A percentile compares a stretch with the other conserved stretches of the same genome.
phyloP scores from a whole-genome alignment of 2,329 filamentous ascomycete species.

The Diaporthe eres region DNA sequence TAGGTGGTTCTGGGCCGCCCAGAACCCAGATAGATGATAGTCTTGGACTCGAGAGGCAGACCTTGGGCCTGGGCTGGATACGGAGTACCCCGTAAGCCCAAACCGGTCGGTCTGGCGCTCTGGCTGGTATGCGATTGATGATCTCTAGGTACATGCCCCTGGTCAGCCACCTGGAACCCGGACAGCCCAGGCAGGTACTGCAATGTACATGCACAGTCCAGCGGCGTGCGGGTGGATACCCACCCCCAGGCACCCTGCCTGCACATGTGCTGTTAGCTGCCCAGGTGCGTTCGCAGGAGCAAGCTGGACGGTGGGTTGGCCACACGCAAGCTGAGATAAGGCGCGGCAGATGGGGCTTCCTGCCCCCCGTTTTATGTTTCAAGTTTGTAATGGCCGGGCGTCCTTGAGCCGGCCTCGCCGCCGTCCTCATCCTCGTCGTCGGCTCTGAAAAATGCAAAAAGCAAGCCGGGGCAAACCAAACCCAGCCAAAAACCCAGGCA shows the following conservation, averaged over 20 bases:
- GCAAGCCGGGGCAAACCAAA: not conserved
- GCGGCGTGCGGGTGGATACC: constrained; percentile 3
- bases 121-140: constrained; percentile 29
- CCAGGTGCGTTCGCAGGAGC: constrained; percentile 18
- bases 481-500: not conserved
- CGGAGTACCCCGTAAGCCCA: constrained; percentile 24
- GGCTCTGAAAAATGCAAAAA: not conserved
- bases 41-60: constrained; percentile 3
- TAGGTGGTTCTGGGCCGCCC: not conserved
- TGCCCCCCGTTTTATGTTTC: constrained; percentile 33
- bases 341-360: constrained; percentile 28
- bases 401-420: constrained; percentile 22
- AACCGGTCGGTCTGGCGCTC: constrained; percentile 19
- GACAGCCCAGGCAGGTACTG: constrained; percentile 19
- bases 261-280: not conserved
- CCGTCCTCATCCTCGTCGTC: constrained; percentile 22
- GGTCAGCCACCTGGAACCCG: constrained; percentile 15
- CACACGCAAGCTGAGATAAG: constrained; percentile 29
- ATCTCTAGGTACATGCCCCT: constrained; percentile 23
- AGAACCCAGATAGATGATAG: constrained; percentile 3
- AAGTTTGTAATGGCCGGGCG: constrained; percentile 30
- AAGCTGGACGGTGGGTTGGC: not conserved
- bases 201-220: constrained; percentile 27
- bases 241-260: constrained; percentile 20
- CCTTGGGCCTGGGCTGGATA: constrained; percentile 14